Evolutionary conservation across 2,329 filamentous ascomycete genomes (phyloP).

Genomic region (Penicillium thymicola): DNA sequence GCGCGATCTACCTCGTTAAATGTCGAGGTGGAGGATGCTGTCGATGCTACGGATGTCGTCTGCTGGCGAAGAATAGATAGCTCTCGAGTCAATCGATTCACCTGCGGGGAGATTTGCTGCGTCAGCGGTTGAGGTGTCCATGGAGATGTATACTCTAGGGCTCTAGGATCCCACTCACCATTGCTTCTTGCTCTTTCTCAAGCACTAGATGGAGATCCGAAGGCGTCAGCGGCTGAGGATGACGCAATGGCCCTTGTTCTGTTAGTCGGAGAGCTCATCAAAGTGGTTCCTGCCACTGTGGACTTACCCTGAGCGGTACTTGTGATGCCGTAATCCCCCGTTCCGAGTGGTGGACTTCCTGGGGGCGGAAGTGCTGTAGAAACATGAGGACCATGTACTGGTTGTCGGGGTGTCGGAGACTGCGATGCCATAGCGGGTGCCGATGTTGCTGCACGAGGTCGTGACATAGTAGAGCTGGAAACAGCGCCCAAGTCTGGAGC

Average conservation of each 20-base stretch:
- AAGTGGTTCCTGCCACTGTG: background rate
- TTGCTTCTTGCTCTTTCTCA: slow-evolving; percentile 92
- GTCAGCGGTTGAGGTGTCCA: background rate
- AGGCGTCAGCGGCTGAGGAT: slow-evolving; percentile 81
- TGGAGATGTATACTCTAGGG: background rate
- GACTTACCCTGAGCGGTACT: slow-evolving; percentile 42
- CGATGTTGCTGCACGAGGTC: slow-evolving; percentile 31
- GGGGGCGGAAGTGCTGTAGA: slow-evolving; percentile 13
- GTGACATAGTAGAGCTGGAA: slow-evolving; percentile 30
- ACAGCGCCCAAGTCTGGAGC: slow-evolving; percentile 50
- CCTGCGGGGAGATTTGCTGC: slow-evolving; percentile 49
- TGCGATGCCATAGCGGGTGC: slow-evolving; percentile 32
- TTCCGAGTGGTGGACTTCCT: slow-evolving; percentile 24
- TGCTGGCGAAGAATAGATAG: slow-evolving; percentile 75
- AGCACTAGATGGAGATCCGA: slow-evolving; percentile 85
- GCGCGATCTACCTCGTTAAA: slow-evolving; percentile 48
- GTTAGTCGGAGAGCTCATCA: background rate
- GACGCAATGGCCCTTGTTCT: slow-evolving; percentile 68
- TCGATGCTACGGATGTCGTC: slow-evolving; percentile 61
- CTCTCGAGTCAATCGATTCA: slow-evolving; percentile 89
- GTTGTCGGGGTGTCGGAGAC: slow-evolving; percentile 44
- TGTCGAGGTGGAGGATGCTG: slow-evolving; percentile 55
- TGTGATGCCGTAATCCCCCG: slow-evolving; percentile 36
- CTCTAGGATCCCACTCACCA: slow-evolving; percentile 56
- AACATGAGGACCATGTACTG: slow-evolving; percentile 45